Base-by-base conservation (phyloP, 108 stramenopile species). In the Nitzschia sp. region DNA sequence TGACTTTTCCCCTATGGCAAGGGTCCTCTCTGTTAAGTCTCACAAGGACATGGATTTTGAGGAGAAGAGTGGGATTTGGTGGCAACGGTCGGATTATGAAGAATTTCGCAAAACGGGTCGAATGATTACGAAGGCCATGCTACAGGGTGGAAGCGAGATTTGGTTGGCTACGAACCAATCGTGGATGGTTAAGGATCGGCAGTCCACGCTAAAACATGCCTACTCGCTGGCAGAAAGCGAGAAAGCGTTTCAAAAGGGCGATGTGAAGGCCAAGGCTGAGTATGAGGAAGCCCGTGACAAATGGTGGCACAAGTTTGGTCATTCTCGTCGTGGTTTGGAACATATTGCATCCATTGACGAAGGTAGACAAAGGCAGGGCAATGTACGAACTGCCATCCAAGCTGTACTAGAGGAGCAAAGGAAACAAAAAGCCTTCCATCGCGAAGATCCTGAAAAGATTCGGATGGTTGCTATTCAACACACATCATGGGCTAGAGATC, bases 231-330 rank as follows among this genome's bases (percentile, higher is more conserved):
- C 56, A 3, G 68, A 69, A 50, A 42, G 50, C 9, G 22, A 57
- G 5, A 51, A 22, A 19, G 63, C 60, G 10, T 37, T 44, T 48
- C 24, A 48, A 6, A 60, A 67, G 24, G 57, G 57, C 0, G 69
- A 79, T 53, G 19, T 62, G n/a, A 53, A 54, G 9, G 62, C 63
- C 12, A 65, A 76, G 19, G 39, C 19, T 15, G 74, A 76, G 44
- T 69, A 71, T 19, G 77, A 82, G 48, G 67, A 73, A 3, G 41
- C 69, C 10, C 34, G 85, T 9, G 78, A 87, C 70, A 87, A 87
- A 67, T 93, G 92, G 92, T 93, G 92, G 92, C 86, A 87, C 71
- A 76, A 82, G 40, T 93, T 90, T 72, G 87, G 89, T 19, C 92
- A 93, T 65, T 88, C 87, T 2, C 81, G 92, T 22, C 67, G 92